These are phyloP conservation scores for Heliosperma pusillum DNA, from an alignment of 148 eudicot species.

Conservation along the genomic window DNA sequence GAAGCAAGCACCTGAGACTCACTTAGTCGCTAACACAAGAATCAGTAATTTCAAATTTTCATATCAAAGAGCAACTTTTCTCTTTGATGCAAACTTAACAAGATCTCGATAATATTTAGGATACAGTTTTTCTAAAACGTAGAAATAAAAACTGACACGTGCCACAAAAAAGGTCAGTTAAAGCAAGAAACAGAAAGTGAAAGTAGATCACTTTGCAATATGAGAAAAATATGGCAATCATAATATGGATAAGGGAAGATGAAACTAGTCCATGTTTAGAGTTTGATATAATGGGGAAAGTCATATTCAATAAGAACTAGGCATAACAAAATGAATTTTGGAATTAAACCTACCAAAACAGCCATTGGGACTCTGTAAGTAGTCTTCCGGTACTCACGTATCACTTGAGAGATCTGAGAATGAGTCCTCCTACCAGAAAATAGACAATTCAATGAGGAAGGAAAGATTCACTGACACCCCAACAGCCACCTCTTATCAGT, in stretches of 20 bases:
- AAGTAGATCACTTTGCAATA: not conserved
- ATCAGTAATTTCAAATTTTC: not conserved
- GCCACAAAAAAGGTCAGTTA: no score
- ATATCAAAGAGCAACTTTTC: not conserved
- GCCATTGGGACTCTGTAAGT: constrained; percentile 91
- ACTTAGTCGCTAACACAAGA: not conserved
- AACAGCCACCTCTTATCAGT: not conserved
- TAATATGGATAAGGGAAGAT: not conserved
- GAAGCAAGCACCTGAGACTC: not conserved
- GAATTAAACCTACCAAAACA: constrained; percentile 58
- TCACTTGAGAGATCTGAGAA: constrained; percentile 84
- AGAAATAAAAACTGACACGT: not conserved
- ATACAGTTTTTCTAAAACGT: not conserved
- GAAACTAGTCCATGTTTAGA: not conserved
- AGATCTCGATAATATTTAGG: not conserved
- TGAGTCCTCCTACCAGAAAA: constrained; percentile 75
- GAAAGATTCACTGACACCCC: not conserved
- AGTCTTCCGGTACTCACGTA: constrained; percentile 87
- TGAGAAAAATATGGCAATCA: not conserved
- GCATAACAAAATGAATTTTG: not conserved
- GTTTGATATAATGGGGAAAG: not conserved
- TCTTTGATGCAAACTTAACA: not conserved
- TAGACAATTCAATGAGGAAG: constrained; percentile 3
- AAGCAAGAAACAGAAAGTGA: constrained; percentile 16
- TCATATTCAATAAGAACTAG: not conserved